Evolutionary conservation across 345 rosid genomes (phyloP), one percentile per base, ranked within the genome.

Genomic region (Gossypium turneri): DNA sequence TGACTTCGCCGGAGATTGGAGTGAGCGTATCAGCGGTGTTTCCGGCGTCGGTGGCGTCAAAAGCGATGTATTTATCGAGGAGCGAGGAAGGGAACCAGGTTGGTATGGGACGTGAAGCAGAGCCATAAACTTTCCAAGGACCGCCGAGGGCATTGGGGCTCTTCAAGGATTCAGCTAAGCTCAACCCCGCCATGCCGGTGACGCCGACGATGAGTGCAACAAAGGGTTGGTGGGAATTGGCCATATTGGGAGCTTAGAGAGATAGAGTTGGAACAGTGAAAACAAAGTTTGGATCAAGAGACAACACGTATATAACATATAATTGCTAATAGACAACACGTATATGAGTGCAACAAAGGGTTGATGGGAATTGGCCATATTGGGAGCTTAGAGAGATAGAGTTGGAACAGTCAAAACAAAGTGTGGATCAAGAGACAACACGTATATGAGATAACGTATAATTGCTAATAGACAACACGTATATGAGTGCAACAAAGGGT

Each of bases 151-250:
- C 72, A 2, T 4, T 63, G 0, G 86, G 83, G 25, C 63, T 62
- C 51, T 80, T 80, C 12, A 85, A 61, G 50, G 85, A 75, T 50
- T 83, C 84, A 12, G 76, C 84, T 16, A 83, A 43, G 83, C 74
- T 61, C n/a, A 86, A 20, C 19, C 86, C 86, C 1, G 51, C 81
- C 85, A 82, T 84, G 67, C 87, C 85, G 0, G 86, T 84, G 38
- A 79, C 87, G 0, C 89, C 89, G 2, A 84, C 80, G 4, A 10
- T 19, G 2, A 74, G 24, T 2, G 41, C 15, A 11, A 63, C 51
- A n/a, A 47, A 16, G 8, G 41, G 52, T 2, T 27, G 41, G 3
- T 13, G n/a, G 19, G 41, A 15, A 7, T n/a, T 0, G 3, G 51
- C 69, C 47, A 38, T 63, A 15, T 7, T 61, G 10, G 27, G 44